Evolutionary conservation across 345 rosid genomes (phyloP), one percentile per base, ranked within the genome.

Genomic region (Kernera saxatilis): DNA sequence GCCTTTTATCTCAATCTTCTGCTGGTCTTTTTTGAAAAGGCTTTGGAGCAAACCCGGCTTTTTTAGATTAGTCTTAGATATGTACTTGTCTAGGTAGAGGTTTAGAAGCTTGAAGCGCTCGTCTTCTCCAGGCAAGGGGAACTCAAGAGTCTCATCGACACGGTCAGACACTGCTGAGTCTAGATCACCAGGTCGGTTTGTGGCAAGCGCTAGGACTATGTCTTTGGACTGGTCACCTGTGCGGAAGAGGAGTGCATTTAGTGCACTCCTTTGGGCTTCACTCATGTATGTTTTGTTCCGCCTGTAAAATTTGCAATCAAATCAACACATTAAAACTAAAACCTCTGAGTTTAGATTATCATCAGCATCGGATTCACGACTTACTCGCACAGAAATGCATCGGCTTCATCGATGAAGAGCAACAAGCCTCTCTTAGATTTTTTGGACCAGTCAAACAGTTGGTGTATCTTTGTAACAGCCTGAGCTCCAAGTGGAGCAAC

Each of bases 351-450:
- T 50, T 39, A 33, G 49, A 51, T 23, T 60, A 43, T 41, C 17
- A 68, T 48, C 40, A 40, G 45, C 14, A 74, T 25, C 1, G 0
- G 69, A 43, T 32, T 21, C 51, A 26, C 5, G 22, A 83, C 98
- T 91, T 85, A 94, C 99, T 94, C 93, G 90, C 97, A 91, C 62
- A 94, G 77, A 82, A 91, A 94, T n/a, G 97, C 99, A 85, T 94
- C 99, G 17, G 99, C 99, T 84, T 94, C 97, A 64, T 94, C 99
- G 40, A 94, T 91, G 81, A 91, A 94, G 70, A 94, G 85, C 82
- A 91, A 67, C 67, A 91, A 80, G 33, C 99, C 99, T 69, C 90
- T 84, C 52, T 75, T 81, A 14, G 99, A 91, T 77, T 94, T 94
- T 87, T 88, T 91, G 71, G 93, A 79, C 99, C 97, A 94, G 79